These are phyloP conservation scores for Strigomonas oncopelti DNA, from an alignment of 208 protist genomes.

Conservation along the genomic window DNA sequence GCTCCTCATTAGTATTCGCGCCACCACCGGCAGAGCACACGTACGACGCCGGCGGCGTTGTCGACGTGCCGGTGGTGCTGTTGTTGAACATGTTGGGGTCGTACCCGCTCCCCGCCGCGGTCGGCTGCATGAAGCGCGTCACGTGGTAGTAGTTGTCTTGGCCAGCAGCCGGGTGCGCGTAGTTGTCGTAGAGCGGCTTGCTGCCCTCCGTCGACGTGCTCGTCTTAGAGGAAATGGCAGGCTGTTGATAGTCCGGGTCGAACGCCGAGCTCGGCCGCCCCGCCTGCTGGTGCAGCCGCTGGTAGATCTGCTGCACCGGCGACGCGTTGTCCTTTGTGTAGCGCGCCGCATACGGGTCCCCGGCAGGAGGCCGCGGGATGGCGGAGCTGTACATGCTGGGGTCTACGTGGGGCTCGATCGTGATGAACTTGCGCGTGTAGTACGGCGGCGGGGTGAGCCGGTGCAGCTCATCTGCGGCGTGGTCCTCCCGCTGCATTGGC, in stretches of 20 bases:
- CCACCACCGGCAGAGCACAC: neutral
- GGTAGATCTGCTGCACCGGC: slow-evolving; percentile 7
- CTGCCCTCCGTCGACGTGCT: neutral
- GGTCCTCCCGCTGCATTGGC: neutral
- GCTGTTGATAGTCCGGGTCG: neutral
- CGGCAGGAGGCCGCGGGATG: slow-evolving; percentile 1
- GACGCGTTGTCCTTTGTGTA: neutral
- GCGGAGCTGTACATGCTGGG: slow-evolving; percentile 10
- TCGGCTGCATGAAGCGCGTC: neutral
- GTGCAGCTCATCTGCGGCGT: neutral
- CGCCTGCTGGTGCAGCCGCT: slow-evolving; percentile 4
- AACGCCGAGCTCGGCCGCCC: neutral
- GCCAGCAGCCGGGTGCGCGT: neutral
- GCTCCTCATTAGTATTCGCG: neutral
- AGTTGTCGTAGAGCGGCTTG: neutral
- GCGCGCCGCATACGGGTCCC: neutral
- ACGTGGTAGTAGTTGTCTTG: neutral
- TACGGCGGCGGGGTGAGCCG: neutral
- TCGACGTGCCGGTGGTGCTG: neutral
- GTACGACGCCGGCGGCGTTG: neutral
- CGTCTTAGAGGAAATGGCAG: neutral
- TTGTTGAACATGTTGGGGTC: neutral
- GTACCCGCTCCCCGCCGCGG: neutral
- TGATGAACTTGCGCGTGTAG: neutral
- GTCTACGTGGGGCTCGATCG: neutral